These are phyloP conservation scores for Diaporthe caulivora DNA, from an alignment of 2,329 filamentous ascomycete genomes.

Conservation along the genomic window DNA sequence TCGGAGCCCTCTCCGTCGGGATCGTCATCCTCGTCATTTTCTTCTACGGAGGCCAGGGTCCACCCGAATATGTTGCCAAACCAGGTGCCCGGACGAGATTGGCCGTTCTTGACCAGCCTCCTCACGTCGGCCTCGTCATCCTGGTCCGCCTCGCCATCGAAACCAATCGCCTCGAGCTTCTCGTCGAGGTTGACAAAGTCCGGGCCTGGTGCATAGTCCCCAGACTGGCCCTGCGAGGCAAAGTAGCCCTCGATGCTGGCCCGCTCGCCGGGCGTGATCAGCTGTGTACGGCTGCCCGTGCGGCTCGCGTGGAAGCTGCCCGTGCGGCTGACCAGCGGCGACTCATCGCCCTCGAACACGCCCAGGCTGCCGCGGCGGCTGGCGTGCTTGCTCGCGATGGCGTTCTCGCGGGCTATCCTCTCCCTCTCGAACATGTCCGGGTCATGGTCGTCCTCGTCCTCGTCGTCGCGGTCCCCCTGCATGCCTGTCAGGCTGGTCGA, in stretches of 20 bases:
- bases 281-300: conserved; percentile 55
- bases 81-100: conserved; percentile 67
- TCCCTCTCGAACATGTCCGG: conserved; percentile 48
- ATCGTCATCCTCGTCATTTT: conserved; percentile 61
- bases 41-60: conserved; percentile 73
- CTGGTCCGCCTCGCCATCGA: conserved; percentile 58
- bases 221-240: conserved; percentile 47
- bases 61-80: conserved; percentile 70
- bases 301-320: conserved; percentile 62
- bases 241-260: conserved; percentile 51
- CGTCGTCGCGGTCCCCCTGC: conserved; percentile 62
- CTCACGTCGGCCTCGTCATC: conserved; percentile 72
- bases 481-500: conserved; percentile 71
- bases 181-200: conserved; percentile 75
- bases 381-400: conserved; percentile 55
- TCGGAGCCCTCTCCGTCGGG: conserved; percentile 44
- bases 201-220: conserved; percentile 60
- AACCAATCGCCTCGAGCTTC: conserved; percentile 66
- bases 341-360: conserved; percentile 52
- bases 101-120: conserved; percentile 65
- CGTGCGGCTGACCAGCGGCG: conserved; percentile 56
- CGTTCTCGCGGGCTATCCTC: conserved; percentile 52
- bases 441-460: conserved; percentile 35
- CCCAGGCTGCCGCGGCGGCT: conserved; percentile 62
- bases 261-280: conserved; percentile 60